Base-by-base conservation (phyloP, 2,329 filamentous ascomycete genomes). In the Neopestalotiopsis clavispora region DNA sequence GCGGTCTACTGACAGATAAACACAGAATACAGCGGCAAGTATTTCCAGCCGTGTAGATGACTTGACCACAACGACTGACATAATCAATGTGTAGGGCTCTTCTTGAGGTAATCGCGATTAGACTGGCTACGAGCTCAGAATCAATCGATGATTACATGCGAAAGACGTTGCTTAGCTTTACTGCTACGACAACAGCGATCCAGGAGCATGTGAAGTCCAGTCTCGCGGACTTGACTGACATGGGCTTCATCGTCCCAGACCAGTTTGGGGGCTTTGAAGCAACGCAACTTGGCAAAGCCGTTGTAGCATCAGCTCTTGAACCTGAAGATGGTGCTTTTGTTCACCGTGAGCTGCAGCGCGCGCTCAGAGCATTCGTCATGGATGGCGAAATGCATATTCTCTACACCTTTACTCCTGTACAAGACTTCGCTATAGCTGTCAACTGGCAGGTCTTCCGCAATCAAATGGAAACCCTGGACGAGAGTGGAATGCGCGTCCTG, bases 381-480 rank as follows among this genome's bases (percentile, higher is more conserved):
- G 92, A 94, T 75, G 90, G 91, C 4, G 92, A 95, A 71, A 91
- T 95, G 89, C 92, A 94, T 74, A 86, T 93, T 13, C 85, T 94
- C 61, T 95, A 94, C 76, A 90, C 89, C 49, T 94, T 94, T 71
- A 94, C 92, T 0, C 92, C 92, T 0, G 86, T 94, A 2, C 89
- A 93, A 62, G 84, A 87, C 62, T 81, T 83, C 32, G 82, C 81
- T 1, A 80, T 85, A 3, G 81, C 83, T 9, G 85, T 94, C 68
- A 91, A 94, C 73, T 94, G 92, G 92, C 87, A 87, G 66, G 86
- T 90, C 0, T 94, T 93, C 73, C 88, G 91, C 63, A 88, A 91
- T 71, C 90, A 93, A 77, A 86, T 94, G 78, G 91, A 94, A 70
- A 75, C 78, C 2, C 84, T 94, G 2, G 91, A 94, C 70, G 91